Conservation (phyloP, 116 monocot genomes). For the Papilionanthe hybrid region DNA sequence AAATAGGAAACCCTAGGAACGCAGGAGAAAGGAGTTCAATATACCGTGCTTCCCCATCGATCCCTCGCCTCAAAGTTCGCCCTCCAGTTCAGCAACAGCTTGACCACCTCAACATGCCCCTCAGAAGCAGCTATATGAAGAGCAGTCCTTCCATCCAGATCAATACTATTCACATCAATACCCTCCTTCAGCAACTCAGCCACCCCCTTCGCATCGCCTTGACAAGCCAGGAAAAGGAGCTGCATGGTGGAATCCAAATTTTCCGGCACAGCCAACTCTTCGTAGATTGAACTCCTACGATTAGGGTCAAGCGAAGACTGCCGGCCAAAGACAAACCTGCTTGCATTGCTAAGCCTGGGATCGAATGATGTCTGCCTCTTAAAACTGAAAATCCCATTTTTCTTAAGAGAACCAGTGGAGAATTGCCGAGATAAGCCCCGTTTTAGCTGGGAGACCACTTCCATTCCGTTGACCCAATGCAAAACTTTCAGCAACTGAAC, state of each 20-base stretch:
- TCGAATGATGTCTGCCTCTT: constrained; percentile 58
- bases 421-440: constrained; percentile 64
- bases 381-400: constrained; percentile 44
- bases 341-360: constrained; percentile 19
- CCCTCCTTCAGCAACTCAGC: constrained; percentile 50
- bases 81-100: constrained; percentile 37
- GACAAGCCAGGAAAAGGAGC: constrained; percentile 55
- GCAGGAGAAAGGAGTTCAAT: constrained; percentile 2
- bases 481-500: not conserved
- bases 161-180: constrained; percentile 65
- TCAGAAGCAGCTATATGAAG: constrained; percentile 75
- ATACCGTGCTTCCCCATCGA: constrained; percentile 84
- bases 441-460: constrained; percentile 33
- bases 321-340: constrained; percentile 46
- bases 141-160: constrained; percentile 72
- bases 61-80: constrained; percentile 70
- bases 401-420: constrained; percentile 55
- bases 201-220: constrained; percentile 48
- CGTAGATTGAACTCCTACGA: constrained; percentile 18
- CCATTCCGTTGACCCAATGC: constrained; percentile 25
- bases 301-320: constrained; percentile 67
- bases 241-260: constrained; percentile 69
- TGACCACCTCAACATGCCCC: constrained; percentile 51
- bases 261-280: constrained; percentile 48
- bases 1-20: not conserved